These are phyloP conservation scores for Debaryomyces sp. DNA, from an alignment of 1,139 yeast species.

Conservation along the genomic window DNA sequence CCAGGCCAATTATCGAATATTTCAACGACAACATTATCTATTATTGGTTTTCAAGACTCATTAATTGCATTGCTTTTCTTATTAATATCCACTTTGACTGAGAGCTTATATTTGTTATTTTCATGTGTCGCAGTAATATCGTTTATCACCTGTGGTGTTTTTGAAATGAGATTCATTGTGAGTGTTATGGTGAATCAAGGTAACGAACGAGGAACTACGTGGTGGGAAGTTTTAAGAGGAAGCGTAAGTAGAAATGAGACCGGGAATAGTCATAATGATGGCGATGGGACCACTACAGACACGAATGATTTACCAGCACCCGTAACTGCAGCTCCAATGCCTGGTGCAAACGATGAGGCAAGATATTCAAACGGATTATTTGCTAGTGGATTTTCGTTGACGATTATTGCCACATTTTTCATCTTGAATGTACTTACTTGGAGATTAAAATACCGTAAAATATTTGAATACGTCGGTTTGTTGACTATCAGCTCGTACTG, in stretches of 20 bases:
- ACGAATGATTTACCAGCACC: conserved; percentile 15
- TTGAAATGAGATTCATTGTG: conserved; percentile 77
- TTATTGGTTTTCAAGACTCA: conserved; percentile 78
- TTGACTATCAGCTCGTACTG: conserved; percentile 69
- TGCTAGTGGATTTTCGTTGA: conserved; percentile 60
- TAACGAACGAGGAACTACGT: conserved; percentile 67
- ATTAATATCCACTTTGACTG: conserved; percentile 57
- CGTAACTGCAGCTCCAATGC: conserved; percentile 14
- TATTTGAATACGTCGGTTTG: conserved; percentile 60
- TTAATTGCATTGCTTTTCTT: conserved; percentile 64
- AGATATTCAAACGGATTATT: conserved; percentile 62
- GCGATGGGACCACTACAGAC: conserved; percentile 10
- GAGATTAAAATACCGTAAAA: conserved; percentile 58
- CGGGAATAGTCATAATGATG: conserved; percentile 9
- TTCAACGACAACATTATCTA: conserved; percentile 43
- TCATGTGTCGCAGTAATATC: conserved; percentile 72
- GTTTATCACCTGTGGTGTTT: conserved; percentile 69
- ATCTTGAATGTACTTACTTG: conserved; percentile 62
- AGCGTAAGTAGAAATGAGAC: conserved; percentile 17
- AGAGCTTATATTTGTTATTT: conserved; percentile 63
- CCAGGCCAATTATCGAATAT: conserved; percentile 68
- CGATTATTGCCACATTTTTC: conserved; percentile 62
- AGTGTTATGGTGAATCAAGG: conserved; percentile 71
- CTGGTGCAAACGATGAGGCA: conserved; percentile 47
- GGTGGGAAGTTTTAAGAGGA: conserved; percentile 67